Base-by-base conservation (phyloP, 1,284 basidiomycete species). In the Ganoderma leucocontextum region DNA sequence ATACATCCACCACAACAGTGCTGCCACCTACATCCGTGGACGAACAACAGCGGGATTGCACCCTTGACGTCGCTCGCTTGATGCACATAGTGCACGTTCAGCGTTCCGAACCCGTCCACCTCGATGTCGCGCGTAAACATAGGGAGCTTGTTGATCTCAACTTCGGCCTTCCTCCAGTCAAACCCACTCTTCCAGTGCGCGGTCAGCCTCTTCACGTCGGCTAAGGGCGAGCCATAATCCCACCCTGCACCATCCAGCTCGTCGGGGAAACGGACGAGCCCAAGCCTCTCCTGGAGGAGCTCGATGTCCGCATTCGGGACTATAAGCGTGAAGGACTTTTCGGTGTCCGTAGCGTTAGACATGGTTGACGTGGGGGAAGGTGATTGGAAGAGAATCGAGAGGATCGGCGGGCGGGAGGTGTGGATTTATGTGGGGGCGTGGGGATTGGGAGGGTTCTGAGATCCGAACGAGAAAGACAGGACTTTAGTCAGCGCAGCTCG, bases 11-110 rank as follows among this genome's bases (percentile, higher is more conserved):
- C 33, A 9, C 2, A 7, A 36, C 33, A 0, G 17, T 2, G 17
- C 13, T 19, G 33, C 15, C 6, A 79, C 82, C 47, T 69, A 83
- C 84, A 84, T 38, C 83, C 84, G 35, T 85, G 84, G 15, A 82
- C 79, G 66, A 81, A 85, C 25, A 85, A 71, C 7, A 84, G 65
- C 0, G 83, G 84, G 52, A 85, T 82, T 0, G 84, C 84, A 39
- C 75, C 70, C 3, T 65, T 38, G 0, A 74, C 68, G 15, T 65
- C 62, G 60, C 80, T 84, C 74, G 74, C 76, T 68, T 82, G 68
- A 70, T 85, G 83, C 2, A 85, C 72, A 53, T 84, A 84, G 65
- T 85, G 84, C 5, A 83, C 77, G 41, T 80, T 78, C 59, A 84
- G 70, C 8, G 72, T 67, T 0, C 76, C 81, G 49, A 81, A 81